Base-by-base conservation (phyloP, 495 filamentous ascomycete genomes). In the Ramalina intermedia region DNA sequence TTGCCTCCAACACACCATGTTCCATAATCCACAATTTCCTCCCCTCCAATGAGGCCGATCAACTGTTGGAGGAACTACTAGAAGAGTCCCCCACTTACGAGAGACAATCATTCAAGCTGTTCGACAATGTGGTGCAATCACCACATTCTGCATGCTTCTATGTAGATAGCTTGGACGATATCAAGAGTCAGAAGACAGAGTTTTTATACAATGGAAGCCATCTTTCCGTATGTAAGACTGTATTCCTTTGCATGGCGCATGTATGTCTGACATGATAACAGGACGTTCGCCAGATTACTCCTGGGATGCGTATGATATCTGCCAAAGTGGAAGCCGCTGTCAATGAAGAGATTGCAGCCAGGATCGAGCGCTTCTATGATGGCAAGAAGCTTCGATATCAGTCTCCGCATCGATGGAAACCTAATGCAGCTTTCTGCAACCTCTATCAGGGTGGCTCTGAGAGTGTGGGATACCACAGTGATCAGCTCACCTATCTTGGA, bases 351-450 rank as follows among this genome's bases (percentile, higher is more conserved):
- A 80, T 94, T 24, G 64, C 72, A 29, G 66, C 64, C 14, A 79
- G 85, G 13, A 87, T 87, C 50, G 66, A 67, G 16, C 67, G 72
- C 7, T 65, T 70, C 35, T 81, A 87, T 50, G 71, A 77, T 0
- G 67, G 65, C 11, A 71, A 76, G 61, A 94, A 88, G 61, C 74
- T 94, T 49, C 81, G 72, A 51, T 80, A 84, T 55, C 87, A 94
- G 54, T 82, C 81, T 2, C 70, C 84, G 0, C 55, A 74, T 3
- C 64, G 70, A 1, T 96, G 91, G 89, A 68, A 61, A 26, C 82
- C 89, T 7, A 98, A 96, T 55, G 87, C 87, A 0, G 86, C 88
- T 0, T 86, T 95, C 53, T 88, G 94, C 0, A 98, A 98, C 59
- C 90, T 85, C 65, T 98, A 98, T 59, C 66, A 79, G 51, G 88